Percentiles rank a stretch among this genome's conserved stretches.
Evolutionary conservation across 257 asterid genomes (phyloP).

Genomic region (Avicennia marina): DNA sequence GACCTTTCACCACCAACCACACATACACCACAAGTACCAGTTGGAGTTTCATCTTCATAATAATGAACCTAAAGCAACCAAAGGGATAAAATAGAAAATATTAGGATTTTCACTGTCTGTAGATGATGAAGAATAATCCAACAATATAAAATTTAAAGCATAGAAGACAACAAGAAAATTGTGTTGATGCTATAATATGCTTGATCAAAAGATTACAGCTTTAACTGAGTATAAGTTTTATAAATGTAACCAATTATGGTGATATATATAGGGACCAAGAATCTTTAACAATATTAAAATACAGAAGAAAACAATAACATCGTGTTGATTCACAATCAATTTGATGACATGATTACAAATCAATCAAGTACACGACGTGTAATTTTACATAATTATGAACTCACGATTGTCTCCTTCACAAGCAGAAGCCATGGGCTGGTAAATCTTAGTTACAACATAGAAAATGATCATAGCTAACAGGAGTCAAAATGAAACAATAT

Average conservation of each 20-base stretch:
- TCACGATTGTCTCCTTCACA: too few relatives aligned
- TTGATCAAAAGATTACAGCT: too few relatives aligned
- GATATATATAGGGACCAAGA: too few relatives aligned
- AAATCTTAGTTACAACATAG: neutral
- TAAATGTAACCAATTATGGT: too few relatives aligned
- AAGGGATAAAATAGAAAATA: constrained; percentile 5
- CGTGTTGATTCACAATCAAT: too few relatives aligned
- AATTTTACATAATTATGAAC: too few relatives aligned
- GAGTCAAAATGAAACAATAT: constrained; percentile 1
- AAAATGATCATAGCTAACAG: constrained; percentile 1
- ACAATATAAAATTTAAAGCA: neutral
- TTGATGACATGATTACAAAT: too few relatives aligned
- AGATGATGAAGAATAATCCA: neutral
- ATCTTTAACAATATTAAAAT: too few relatives aligned
- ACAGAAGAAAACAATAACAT: too few relatives aligned
- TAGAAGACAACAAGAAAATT: neutral
- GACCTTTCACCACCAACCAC: constrained; percentile 92
- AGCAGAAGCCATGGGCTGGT: neutral
- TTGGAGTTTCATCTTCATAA: constrained; percentile 80
- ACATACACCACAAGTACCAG: constrained; percentile 95
- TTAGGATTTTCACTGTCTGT: neutral
- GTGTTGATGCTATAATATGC: too few relatives aligned
- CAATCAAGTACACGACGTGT: too few relatives aligned
- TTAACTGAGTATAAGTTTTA: too few relatives aligned
- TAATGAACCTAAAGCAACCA: constrained; percentile 62